These are phyloP conservation scores for Malus sieversii DNA, from an alignment of 306 rosid genomes.

Conservation along the genomic window DNA sequence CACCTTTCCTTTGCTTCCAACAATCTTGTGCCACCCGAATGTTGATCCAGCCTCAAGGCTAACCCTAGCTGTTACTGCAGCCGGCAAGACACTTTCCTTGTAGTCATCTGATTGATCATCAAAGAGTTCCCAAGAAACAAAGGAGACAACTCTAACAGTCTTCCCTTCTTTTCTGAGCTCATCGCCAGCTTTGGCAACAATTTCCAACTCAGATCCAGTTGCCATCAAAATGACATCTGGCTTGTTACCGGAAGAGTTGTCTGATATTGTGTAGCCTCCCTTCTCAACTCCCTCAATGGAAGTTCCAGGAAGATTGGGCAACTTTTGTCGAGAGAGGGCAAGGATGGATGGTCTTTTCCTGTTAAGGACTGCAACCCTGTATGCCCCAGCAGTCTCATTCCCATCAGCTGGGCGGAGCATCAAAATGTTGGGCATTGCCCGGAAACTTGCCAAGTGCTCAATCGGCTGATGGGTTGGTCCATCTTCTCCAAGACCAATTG, in stretches of 20 bases:
- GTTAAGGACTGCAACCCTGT: conserved; percentile 71
- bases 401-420: conserved; percentile 99
- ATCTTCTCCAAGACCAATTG: conserved; percentile 98
- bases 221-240: conserved; percentile 90
- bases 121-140: conserved; percentile 90
- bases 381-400: conserved; percentile 97
- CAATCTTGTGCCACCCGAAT: conserved; percentile 85
- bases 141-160: conserved; percentile 81
- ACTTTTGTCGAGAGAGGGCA: conserved; percentile 91
- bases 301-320: conserved; percentile 73
- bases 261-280: conserved; percentile 86
- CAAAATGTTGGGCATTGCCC: conserved; percentile 95
- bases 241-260: conserved; percentile 83
- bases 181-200: conserved; percentile 80
- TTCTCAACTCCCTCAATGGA: conserved; percentile 84
- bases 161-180: conserved; percentile 91
- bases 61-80: conserved; percentile 82
- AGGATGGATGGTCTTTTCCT: conserved; percentile 87
- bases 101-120: conserved; percentile 77
- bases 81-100: conserved; percentile 93
- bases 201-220: conserved; percentile 97
- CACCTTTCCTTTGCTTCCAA: conserved; percentile 81
- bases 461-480: conserved; percentile 99
- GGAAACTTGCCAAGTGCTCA: conserved; percentile 94
- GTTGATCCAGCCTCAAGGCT: conserved; percentile 97